Evolutionary conservation across 108 stramenopile genomes (phyloP), one percentile per base, ranked within the genome.

Genomic region (Nitzschia sp.): DNA sequence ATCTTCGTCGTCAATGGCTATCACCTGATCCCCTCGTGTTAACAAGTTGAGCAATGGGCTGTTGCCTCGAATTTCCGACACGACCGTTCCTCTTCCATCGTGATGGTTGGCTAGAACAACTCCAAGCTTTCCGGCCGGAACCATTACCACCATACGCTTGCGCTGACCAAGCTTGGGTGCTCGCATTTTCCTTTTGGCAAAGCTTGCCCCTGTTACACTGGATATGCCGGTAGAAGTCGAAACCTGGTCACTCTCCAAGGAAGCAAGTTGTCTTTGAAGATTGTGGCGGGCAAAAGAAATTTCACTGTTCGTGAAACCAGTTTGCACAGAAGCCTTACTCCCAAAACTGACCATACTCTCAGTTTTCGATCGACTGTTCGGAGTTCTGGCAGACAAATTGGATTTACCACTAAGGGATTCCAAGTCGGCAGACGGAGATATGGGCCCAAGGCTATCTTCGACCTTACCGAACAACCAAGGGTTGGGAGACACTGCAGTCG

Each of bases 391-490:
- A 8, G 62, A 63, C 15, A 51, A 51, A 21, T 57, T 75, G 15
- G 90, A 92, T 24, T 86, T 80, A 3, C 86, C 88, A 20, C 87
- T 80, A 41, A 94, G 62, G 0, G 88, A 89, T 66, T 91, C 90
- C 63, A 90, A 60, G 66, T 94, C 93, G 3, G 88, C 90, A 20
- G 80, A 79, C 15, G 80, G 70, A 0, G 85, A 82, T 67, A 78
- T 55, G 26, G 92, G 92, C 10, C 92, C 92, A 29, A 93, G 73
- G 8, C 87, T 83, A 44, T 86, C 84, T 38, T 86, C 83, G 7
- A 89, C 88, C 75, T 86, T 84, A 41, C 89, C 86, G 57, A 86
- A 80, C 15, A 91, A 71, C 90, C 90, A 94, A 7, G 55, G 75
- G 75, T 66, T 85, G 59, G 63, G 50, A n/a, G 70, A 81, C 62